Conservation (phyloP, 345 rosid species). For the Erucastrum elatum region DNA sequence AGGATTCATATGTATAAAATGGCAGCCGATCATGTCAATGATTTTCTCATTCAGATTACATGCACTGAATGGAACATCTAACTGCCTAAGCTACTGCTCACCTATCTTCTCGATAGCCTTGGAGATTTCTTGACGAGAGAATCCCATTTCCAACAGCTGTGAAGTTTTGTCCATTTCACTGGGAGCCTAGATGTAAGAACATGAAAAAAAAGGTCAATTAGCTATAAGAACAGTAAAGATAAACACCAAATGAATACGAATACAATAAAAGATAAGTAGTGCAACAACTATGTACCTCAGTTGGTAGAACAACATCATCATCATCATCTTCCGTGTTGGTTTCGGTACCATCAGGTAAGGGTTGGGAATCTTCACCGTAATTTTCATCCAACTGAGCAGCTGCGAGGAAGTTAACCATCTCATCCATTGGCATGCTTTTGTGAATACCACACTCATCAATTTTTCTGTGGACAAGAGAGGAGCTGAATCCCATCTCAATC, state of each 20-base stretch:
- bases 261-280: background rate
- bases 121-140: background rate
- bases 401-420: conserved; percentile 73
- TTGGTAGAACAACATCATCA: conserved; percentile 5
- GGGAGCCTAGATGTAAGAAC: conserved; percentile 33
- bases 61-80: background rate
- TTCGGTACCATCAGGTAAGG: conserved; percentile 33
- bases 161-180: conserved; percentile 43
- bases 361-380: conserved; percentile 45
- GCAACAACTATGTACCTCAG: conserved; percentile 46
- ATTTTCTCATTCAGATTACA: background rate
- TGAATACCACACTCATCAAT: conserved; percentile 75
- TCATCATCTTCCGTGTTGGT: conserved; percentile 12
- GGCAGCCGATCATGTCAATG: background rate
- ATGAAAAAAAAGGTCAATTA: conserved; percentile 15
- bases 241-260: background rate
- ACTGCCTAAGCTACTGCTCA: conserved; percentile 33
- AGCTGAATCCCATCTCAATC: conserved; percentile 74
- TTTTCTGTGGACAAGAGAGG: conserved; percentile 64
- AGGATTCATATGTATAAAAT: too few relatives aligned
- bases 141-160: background rate
- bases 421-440: conserved; percentile 56
- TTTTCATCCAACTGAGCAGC: conserved; percentile 80
- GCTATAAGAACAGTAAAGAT: background rate
- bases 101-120: background rate